These are phyloP conservation scores for Apocynum venetum DNA, from an alignment of 257 asterid genomes.

Conservation along the genomic window DNA sequence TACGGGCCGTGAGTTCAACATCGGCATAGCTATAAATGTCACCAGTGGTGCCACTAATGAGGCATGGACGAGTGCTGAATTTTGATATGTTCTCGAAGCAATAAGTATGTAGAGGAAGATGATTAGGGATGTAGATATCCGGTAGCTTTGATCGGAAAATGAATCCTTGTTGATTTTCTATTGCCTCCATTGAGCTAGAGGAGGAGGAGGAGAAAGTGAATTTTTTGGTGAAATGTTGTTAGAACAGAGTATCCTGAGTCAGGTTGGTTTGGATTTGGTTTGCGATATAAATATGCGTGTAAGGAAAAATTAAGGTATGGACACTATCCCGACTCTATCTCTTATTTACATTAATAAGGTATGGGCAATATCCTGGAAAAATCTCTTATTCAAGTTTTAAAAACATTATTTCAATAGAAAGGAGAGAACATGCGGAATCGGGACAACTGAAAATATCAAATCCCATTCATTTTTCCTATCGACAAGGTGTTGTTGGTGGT, in stretches of 20 bases:
- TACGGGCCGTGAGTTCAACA: slow-evolving; percentile 28
- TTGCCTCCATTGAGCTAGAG: slow-evolving; percentile 14
- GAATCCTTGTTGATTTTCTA: slow-evolving; percentile 12
- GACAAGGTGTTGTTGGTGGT: too few species aligned
- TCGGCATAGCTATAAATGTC: slow-evolving; percentile 19
- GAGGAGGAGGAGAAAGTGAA: not conserved
- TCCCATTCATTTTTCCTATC: too few species aligned
- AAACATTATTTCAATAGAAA: too few species aligned
- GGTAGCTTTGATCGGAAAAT: slow-evolving; percentile 42
- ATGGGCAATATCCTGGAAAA: too few species aligned
- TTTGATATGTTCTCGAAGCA: slow-evolving; percentile 31
- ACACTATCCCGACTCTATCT: too few species aligned
- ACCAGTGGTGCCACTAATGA: slow-evolving; percentile 28
- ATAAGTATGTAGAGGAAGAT: slow-evolving; percentile 32
- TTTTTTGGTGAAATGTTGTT: not conserved
- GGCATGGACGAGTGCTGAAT: slow-evolving; percentile 29
- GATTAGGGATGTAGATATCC: slow-evolving; percentile 34
- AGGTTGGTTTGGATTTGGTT: not conserved
- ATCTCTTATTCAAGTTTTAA: too few species aligned
- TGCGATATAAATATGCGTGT: not conserved
- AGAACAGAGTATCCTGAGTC: not conserved
- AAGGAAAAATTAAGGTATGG: too few species aligned
- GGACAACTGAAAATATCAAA: too few species aligned
- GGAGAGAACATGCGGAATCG: too few species aligned
- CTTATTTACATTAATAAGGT: too few species aligned